Base-by-base conservation (phyloP, 2,329 filamentous ascomycete genomes). In the Cladorrhinum sp. region DNA sequence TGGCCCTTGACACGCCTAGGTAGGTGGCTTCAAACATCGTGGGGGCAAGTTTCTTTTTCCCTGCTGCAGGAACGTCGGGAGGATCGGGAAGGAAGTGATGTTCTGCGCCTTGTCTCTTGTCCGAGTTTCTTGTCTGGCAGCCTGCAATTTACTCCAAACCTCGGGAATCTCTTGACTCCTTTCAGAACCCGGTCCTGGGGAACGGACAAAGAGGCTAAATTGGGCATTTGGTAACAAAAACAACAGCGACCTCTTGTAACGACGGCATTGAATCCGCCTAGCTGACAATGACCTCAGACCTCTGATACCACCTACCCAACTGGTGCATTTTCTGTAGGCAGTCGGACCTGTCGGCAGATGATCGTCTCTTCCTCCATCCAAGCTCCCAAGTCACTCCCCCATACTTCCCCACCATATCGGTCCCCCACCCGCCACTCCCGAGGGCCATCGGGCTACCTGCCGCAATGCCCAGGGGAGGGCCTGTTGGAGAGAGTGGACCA, bases 231-330 rank as follows among this genome's bases (percentile, higher is more conserved):
- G n/a, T 45, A 55, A 16, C 24, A 50, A 45, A 50, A 55, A 29
- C 27, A 16, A 23, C 48, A 9, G 32, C 52, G 10, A 24, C 13
- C 27, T 20, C n/a, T 36, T 25, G 22, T 38, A 32, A 52, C 51
- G 27, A 27, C 18, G 38, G 41, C 36, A 50, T 27, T 20, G 54
- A 23, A 10, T 22, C 24, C 18, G 24, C 8, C 54, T 27, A 49
- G 54, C 45, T 38, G 38, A 29, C 53, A 49, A 56, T 56, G 53
- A 56, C 53, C 53, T 56, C 41, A 55, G 48, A 38, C 41, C 23
- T 23, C 24, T 9, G 49, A 57, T 66, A 64, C 64, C 57, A 66
- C 64, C 64, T 66, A 58, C 64, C 64, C 36, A 58, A 32, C 58
- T 51, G 4, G 62, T 55, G 20, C 52, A 36, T 25, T 13, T 48